These are phyloP conservation scores for Leucosporidium scottii DNA, from an alignment of 768 basidiomycete species.

Conservation along the genomic window DNA sequence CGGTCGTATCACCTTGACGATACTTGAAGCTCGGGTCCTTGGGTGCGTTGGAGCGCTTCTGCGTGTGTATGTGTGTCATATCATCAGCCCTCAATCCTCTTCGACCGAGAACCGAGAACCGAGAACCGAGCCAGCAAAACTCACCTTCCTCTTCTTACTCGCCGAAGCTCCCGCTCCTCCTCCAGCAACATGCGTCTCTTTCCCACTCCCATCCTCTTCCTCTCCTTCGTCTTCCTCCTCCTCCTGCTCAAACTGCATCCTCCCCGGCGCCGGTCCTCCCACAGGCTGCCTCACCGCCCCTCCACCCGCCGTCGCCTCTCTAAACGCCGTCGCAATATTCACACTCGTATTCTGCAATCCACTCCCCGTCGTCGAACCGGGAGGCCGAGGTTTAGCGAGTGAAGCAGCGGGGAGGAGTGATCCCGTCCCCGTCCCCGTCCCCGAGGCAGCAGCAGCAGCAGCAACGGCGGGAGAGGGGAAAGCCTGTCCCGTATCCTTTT, in stretches of 20 bases:
- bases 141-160: conserved; percentile 29
- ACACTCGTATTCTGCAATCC: conserved; percentile 58
- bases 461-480: background rate
- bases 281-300: conserved; percentile 11
- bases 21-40: conserved; percentile 12
- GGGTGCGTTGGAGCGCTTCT: conserved; percentile 6
- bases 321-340: conserved; percentile 74
- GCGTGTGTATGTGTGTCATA: no score
- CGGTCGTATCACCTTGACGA: conserved; percentile 4
- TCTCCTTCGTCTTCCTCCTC: background rate
- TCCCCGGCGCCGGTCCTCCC: no score
- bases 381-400: background rate
- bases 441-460: background rate
- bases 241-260: background rate
- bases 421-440: no score
- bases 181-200: background rate
- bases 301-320: conserved; percentile 49
- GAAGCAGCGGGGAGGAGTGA: background rate
- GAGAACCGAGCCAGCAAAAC: background rate
- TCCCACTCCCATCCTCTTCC: background rate
- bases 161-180: background rate
- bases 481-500: conserved; percentile 2
- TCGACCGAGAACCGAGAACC: no score
- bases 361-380: background rate
- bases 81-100: no score